A percentile compares a stretch with the other conserved stretches of the same genome.
These are phyloP conservation scores for Globisporangium lucens DNA, from an alignment of 352 stramenopile species.

Conservation along the genomic window DNA sequence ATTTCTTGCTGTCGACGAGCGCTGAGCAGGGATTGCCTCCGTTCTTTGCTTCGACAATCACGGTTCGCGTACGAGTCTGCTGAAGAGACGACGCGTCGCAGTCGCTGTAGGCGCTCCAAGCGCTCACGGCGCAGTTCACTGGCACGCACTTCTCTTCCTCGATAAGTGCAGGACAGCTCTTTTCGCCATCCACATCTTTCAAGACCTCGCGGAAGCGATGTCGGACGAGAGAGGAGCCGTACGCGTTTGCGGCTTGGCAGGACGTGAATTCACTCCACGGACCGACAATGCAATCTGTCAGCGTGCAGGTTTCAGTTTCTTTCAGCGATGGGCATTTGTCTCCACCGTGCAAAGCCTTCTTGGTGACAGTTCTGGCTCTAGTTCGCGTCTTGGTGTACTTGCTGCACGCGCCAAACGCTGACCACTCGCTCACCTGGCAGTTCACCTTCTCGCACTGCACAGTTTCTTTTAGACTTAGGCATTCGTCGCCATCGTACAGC, in stretches of 20 bases:
- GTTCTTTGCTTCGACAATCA: slow-evolving; percentile 24
- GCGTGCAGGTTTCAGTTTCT: slow-evolving; percentile 32
- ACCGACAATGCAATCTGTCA: slow-evolving; percentile 41
- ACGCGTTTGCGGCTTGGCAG: slow-evolving; percentile 24
- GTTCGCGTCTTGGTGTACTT: slow-evolving; percentile 32
- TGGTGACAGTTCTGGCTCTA: slow-evolving; percentile 34
- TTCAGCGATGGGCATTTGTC: slow-evolving; percentile 29
- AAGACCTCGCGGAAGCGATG: slow-evolving; percentile 39
- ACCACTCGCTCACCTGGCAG: slow-evolving; percentile 46
- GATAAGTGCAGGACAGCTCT: slow-evolving; percentile 35
- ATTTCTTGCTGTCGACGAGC: slow-evolving; percentile 31
- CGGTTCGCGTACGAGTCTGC: slow-evolving; percentile 28
- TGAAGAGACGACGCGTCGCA: slow-evolving; percentile 27
- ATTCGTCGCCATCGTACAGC: slow-evolving; percentile 37
- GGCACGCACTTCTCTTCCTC: slow-evolving; percentile 39
- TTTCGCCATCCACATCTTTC: slow-evolving; percentile 36
- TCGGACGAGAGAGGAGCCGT: slow-evolving; percentile 18
- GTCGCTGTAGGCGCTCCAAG: slow-evolving; percentile 33
- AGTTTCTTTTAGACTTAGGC: slow-evolving; percentile 32
- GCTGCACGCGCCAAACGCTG: slow-evolving; percentile 36
- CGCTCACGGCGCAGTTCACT: slow-evolving; percentile 40
- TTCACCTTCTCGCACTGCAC: slow-evolving; percentile 39
- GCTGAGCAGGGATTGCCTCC: slow-evolving; percentile 34
- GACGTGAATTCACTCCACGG: slow-evolving; percentile 50
- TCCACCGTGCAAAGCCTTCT: slow-evolving; percentile 30